Percentiles rank a stretch among this genome's conserved stretches.
Evolutionary conservation across 371 early-diverging fungal genomes (phyloP).

Genomic region (Neoconidiobolus thromboides): DNA sequence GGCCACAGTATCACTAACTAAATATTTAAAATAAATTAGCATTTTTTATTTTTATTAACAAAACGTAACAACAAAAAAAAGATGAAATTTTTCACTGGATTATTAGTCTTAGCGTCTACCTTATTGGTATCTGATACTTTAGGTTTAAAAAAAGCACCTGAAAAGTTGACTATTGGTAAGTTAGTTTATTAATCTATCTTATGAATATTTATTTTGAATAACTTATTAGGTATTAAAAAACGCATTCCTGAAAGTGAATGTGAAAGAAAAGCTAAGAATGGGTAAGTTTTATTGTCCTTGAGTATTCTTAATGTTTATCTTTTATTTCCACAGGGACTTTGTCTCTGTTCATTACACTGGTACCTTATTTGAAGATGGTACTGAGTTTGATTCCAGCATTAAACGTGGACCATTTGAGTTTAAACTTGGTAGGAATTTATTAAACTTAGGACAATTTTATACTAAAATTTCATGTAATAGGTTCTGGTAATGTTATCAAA

Average conservation of each 20-base stretch:
- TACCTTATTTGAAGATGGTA: slow-evolving; percentile 40
- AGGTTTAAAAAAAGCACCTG: slow-evolving; percentile 28
- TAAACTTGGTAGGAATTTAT: slow-evolving; percentile 24
- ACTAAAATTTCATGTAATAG: slow-evolving; percentile 6
- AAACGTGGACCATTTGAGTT: slow-evolving; percentile 61
- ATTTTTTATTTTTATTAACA: too few species aligned
- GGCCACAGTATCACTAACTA: too few species aligned
- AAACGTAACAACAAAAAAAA: too few species aligned
- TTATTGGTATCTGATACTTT: not conserved
- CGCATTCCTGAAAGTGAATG: slow-evolving; percentile 24
- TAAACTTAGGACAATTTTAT: too few species aligned
- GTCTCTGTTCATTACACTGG: slow-evolving; percentile 70
- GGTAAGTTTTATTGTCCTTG: slow-evolving; percentile 14
- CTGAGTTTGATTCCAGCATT: slow-evolving; percentile 55
- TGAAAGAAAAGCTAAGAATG: slow-evolving; percentile 18
- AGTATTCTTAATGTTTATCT: not conserved
- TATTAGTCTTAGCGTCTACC: too few species aligned
- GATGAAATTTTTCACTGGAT: too few species aligned
- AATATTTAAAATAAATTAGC: too few species aligned
- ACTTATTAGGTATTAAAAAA: slow-evolving; percentile 23
- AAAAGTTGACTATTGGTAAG: slow-evolving; percentile 32
- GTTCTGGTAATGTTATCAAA: slow-evolving; percentile 34
- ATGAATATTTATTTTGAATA: slow-evolving; percentile 5
- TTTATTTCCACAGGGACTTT: slow-evolving; percentile 22
- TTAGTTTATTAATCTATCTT: not conserved